phyloP scores from a whole-genome alignment of 1,139 yeast species.

The Suhomyces anneliseae region DNA sequence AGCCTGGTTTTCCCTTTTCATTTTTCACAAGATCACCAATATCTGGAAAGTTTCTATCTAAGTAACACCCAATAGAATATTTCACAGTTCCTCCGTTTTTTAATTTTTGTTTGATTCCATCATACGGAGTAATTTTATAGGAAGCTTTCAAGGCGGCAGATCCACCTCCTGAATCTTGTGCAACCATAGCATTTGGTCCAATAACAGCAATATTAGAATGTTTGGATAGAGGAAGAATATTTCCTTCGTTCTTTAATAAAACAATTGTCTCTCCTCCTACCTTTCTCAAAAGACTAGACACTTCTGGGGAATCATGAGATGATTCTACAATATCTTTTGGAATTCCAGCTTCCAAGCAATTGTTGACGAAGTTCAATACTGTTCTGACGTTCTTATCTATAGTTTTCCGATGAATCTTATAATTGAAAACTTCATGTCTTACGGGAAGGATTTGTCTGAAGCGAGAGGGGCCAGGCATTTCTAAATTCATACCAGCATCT shows the following conservation, averaged over 20 bases:
- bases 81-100: constrained; percentile 19
- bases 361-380: constrained; percentile 18
- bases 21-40: constrained; percentile 21
- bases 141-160: constrained; percentile 35
- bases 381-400: constrained; percentile 18
- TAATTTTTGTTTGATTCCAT: constrained; percentile 30
- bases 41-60: constrained; percentile 33
- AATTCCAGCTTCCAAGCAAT: constrained; percentile 16
- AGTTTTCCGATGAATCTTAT: constrained; percentile 22
- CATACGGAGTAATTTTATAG: constrained; percentile 34
- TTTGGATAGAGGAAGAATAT: constrained; percentile 16
- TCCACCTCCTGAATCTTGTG: constrained; percentile 40
- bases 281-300: constrained; percentile 15
- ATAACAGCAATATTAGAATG: constrained; percentile 30
- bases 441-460: constrained; percentile 44
- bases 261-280: constrained; percentile 21
- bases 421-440: constrained; percentile 35
- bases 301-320: constrained; percentile 17
- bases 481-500: constrained; percentile 59
- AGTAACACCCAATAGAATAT: constrained; percentile 34
- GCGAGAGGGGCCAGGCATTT: constrained; percentile 62
- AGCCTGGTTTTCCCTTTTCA: constrained; percentile 42
- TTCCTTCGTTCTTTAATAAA: constrained; percentile 21
- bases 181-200: constrained; percentile 39
- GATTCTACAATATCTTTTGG: constrained; percentile 15